These are phyloP conservation scores for Isatis lusitanica DNA, from an alignment of 441 rosid genomes.

Conservation along the genomic window DNA sequence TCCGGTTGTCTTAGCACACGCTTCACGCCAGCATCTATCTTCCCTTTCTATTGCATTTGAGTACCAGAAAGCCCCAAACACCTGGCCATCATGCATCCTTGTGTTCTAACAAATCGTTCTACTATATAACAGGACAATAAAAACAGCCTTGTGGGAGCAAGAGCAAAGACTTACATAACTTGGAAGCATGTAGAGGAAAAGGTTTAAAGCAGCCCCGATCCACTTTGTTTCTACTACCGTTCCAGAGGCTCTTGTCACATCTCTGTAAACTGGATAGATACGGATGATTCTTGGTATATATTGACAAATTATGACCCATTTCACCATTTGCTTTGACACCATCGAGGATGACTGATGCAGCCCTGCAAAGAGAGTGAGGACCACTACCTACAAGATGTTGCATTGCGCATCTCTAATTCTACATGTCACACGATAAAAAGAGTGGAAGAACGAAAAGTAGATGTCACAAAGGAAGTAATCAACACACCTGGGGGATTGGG, in stretches of 20 bases:
- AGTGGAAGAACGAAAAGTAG: no score
- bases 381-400: constrained; percentile 44
- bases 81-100: constrained; percentile 33
- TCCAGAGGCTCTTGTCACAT: constrained; percentile 64
- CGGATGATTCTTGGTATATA: constrained; percentile 64
- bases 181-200: constrained; percentile 64
- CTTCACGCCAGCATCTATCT: constrained; percentile 64
- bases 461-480: neutral
- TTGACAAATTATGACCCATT: constrained; percentile 59
- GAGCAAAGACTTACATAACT: constrained; percentile 56
- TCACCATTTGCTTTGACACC: constrained; percentile 57
- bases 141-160: no score
- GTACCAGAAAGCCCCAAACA: constrained; percentile 82
- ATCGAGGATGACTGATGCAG: constrained; percentile 37
- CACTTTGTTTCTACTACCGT: constrained; percentile 68
- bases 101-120: neutral
- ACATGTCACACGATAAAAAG: no score
- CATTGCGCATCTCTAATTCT: neutral
- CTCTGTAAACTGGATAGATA: constrained; percentile 54
- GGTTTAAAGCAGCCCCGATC: constrained; percentile 76
- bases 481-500: constrained; percentile 62
- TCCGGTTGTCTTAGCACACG: constrained; percentile 36
- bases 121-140: neutral
- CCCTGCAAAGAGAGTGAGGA: constrained; percentile 36
- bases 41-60: constrained; percentile 63